Base-by-base conservation (phyloP, 179 eudicot genomes). In the Vitellaria paradoxa region DNA sequence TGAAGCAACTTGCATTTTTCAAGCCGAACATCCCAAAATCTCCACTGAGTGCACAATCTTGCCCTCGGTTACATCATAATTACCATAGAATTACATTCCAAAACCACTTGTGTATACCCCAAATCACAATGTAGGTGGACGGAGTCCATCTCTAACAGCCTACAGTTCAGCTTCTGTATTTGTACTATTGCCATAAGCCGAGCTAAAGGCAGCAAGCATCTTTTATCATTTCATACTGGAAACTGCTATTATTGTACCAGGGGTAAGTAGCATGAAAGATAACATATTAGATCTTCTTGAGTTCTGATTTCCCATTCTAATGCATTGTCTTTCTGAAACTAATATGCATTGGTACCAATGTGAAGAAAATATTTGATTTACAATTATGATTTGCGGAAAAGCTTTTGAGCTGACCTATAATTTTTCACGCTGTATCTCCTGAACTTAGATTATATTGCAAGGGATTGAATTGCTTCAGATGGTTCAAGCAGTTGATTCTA, bases 401-500 rank as follows among this genome's bases (percentile, higher is more conserved):
- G 6, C 13, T 60, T 7, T 26, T 75, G 63, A 7, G 9, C 50
- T 75, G 49, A 24, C 59, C 71, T 52, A n/a, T 64, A 52, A 24
- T 30, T 52, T 49, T 53, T 50, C 10, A 30, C 7, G 60, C 14
- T 67, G 65, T 53, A 66, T 79, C 68, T 68, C 37, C 18, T 59
- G 24, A 70, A 26, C 49, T 59, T 75, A 40, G 18, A 53, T 52
- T 12, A 2, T 64, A 3, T 61, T 70, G 65, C 62, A 26, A 18
- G 47, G 60, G 76, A 65, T 60, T 69, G 62, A 72, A 68, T 80
- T 37, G 50, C 73, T 72, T 76, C 76, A 78, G 79, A 86, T 84
- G 88, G 88, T 80, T 68, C 88, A 83, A 77, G 83, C 82, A 24
- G 53, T 76, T 66, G 91, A 88, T 81, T 78, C 90, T 10, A 87